Percentiles rank a stretch among this genome's conserved stretches.
phyloP scores from a whole-genome alignment of 176 grass and related monocot species.

The Aegilops tauschii region DNA sequence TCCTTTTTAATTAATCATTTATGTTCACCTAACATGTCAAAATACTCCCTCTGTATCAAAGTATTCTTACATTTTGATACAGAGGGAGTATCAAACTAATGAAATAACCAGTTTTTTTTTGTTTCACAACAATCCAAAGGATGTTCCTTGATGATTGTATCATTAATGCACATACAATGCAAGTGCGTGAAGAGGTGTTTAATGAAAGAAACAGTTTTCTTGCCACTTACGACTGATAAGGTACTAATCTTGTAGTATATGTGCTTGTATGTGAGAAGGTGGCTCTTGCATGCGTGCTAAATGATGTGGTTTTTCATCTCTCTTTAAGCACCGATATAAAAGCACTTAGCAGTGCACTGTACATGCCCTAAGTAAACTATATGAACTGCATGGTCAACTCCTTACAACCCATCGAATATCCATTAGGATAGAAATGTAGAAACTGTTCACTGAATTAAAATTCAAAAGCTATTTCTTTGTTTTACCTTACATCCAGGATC shows the following conservation, averaged over 20 bases:
- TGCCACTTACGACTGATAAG: not conserved
- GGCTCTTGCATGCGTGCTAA: not conserved
- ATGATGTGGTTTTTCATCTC: not conserved
- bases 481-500: constrained; percentile 10
- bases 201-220: not conserved
- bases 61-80: too few species aligned
- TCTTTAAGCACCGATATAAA: not conserved
- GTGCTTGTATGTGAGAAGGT: not conserved
- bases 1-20: not conserved
- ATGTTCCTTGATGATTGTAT: constrained; percentile 4
- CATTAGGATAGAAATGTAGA: not conserved
- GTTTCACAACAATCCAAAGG: not conserved
- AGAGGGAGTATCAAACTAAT: not conserved
- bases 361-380: not conserved
- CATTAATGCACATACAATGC: not conserved
- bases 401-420: constrained; percentile 2
- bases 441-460: not conserved
- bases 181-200: not conserved
- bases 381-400: not conserved
- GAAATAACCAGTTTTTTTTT: not conserved
- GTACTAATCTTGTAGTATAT: not conserved
- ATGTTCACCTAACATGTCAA: constrained; percentile 10
- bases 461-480: constrained; percentile 11
- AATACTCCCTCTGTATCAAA: too few species aligned
- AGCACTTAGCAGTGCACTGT: not conserved